A percentile compares a stretch with the other conserved stretches of the same genome.
These are phyloP conservation scores for Eucalyptus pumila DNA, from an alignment of 345 rosid species.

Conservation along the genomic window DNA sequence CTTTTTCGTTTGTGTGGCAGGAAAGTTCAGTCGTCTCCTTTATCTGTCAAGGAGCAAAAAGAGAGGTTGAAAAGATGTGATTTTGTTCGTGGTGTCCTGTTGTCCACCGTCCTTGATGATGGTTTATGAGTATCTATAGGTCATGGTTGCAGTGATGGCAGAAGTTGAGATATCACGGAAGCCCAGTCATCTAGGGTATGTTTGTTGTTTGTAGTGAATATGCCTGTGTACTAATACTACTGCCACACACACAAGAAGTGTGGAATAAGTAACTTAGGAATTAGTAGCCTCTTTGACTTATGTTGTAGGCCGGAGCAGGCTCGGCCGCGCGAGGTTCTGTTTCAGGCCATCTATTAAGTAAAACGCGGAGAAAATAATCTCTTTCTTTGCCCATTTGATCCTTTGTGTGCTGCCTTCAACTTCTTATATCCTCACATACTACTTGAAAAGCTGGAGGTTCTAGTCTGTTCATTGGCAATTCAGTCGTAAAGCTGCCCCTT, in stretches of 20 bases:
- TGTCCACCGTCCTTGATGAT: constrained; percentile 56
- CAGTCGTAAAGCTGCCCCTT: background rate
- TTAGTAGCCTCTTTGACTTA: constrained; percentile 4
- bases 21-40: constrained; percentile 24
- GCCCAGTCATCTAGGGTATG: constrained; percentile 1
- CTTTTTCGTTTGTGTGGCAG: constrained; percentile 10
- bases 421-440: background rate
- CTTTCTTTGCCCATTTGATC: background rate
- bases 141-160: background rate
- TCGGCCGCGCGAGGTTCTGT: background rate
- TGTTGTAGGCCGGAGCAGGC: constrained; percentile 5
- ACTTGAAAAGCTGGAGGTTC: background rate
- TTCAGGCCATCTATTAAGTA: constrained; percentile 11
- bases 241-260: background rate
- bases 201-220: background rate
- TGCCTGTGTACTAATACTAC: constrained; percentile 4
- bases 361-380: background rate
- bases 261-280: constrained; percentile 26
- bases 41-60: constrained; percentile 66
- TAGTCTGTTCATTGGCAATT: background rate
- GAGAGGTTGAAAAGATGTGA: constrained; percentile 59
- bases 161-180: background rate
- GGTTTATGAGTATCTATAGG: constrained; percentile 26
- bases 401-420: background rate
- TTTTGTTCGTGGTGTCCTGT: constrained; percentile 61